Conservation (phyloP, 1,284 basidiomycete genomes). For the Pholiota adiposa region DNA sequence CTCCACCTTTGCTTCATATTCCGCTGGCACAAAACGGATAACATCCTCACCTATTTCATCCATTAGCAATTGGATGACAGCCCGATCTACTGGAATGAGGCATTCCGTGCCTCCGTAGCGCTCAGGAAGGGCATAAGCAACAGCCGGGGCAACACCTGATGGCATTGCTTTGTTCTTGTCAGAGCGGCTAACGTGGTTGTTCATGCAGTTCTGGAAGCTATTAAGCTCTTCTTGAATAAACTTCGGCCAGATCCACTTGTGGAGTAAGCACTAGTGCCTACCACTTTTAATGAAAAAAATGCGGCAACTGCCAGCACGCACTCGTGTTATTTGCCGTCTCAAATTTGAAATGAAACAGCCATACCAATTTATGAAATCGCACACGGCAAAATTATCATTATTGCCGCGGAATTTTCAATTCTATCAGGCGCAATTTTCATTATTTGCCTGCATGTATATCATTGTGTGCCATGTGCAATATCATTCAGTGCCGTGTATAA, state of each 20-base stretch:
- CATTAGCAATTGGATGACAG: slow-evolving; percentile 28
- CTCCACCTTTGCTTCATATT: slow-evolving; percentile 22
- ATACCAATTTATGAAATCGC: too few species aligned
- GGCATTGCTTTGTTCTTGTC: slow-evolving; percentile 31
- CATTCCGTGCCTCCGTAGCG: slow-evolving; percentile 27
- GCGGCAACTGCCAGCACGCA: too few species aligned
- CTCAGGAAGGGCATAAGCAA: slow-evolving; percentile 24
- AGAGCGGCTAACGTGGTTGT: slow-evolving; percentile 21
- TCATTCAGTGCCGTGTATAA: too few species aligned
- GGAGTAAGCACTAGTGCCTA: too few species aligned
- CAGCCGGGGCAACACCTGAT: slow-evolving; percentile 32
- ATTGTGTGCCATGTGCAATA: too few species aligned
- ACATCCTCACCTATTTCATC: slow-evolving; percentile 23
- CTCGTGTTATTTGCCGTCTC: too few species aligned
- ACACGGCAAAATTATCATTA: too few species aligned
- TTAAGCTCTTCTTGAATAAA: slow-evolving; percentile 25
- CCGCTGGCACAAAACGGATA: slow-evolving; percentile 21
- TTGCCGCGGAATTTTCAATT: too few species aligned
- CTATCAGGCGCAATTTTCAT: too few species aligned
- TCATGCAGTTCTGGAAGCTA: slow-evolving; percentile 23
- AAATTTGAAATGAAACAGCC: too few species aligned
- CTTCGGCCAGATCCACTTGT: slow-evolving; percentile 34
- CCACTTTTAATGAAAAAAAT: too few species aligned
- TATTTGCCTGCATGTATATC: too few species aligned
- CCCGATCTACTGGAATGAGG: slow-evolving; percentile 26